Conservation (phyloP, 139 green algal genomes). For the Micractinium conductrix region DNA sequence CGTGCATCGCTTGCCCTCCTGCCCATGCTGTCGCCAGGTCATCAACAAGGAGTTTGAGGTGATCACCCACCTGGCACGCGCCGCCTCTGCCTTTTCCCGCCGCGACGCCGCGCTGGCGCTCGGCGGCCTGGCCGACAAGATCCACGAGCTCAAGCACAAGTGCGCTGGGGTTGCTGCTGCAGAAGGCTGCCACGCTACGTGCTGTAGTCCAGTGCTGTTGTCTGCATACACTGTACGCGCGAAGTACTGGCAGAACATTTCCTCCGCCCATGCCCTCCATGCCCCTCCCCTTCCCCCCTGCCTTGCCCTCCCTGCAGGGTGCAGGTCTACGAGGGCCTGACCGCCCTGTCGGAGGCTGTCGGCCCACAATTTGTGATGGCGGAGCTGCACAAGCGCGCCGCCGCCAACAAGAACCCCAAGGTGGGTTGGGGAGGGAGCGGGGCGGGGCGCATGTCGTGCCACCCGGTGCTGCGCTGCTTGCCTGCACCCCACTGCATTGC, state of each 20-base stretch:
- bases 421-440: constrained; percentile 49
- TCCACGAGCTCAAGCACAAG: constrained; percentile 55
- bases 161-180: neutral
- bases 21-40: constrained; percentile 56
- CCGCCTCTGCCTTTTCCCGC: constrained; percentile 56
- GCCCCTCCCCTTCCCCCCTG: neutral
- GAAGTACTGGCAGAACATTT: no score
- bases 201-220: no score
- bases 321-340: constrained; percentile 65
- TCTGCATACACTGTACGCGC: no score
- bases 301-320: neutral
- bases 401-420: constrained; percentile 96
- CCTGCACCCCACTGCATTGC: neutral
- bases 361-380: constrained; percentile 86
- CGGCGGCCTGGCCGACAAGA: constrained; percentile 78
- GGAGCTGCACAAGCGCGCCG: constrained; percentile 84
- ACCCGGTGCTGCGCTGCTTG: neutral
- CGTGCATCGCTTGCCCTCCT: neutral
- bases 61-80: constrained; percentile 57
- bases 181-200: no score
- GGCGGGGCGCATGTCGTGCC: neutral
- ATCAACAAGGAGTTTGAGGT: constrained; percentile 92
- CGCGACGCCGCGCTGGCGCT: constrained; percentile 72
- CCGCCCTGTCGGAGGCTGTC: constrained; percentile 76
- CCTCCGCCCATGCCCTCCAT: no score